Conservation (phyloP, 2,329 filamentous ascomycete genomes). For the Didymella lethalis region DNA sequence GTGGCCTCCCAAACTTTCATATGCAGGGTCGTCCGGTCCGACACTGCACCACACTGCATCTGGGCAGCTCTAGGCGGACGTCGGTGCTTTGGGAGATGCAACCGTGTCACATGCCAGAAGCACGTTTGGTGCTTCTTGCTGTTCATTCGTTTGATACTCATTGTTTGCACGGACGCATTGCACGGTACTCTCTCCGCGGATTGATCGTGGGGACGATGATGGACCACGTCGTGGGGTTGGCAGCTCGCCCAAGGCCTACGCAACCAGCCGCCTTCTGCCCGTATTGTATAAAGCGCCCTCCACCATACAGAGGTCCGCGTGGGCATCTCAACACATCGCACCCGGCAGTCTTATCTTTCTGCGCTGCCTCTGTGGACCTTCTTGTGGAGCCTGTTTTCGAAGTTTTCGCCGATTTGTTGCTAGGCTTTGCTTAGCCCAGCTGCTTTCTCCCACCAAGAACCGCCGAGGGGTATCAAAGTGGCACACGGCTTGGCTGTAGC, state of each 20-base stretch:
- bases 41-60: neutral
- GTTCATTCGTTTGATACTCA: slow-evolving; percentile 19
- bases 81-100: slow-evolving; percentile 16
- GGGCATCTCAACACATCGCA: slow-evolving; percentile 17
- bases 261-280: neutral
- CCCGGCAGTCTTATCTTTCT: slow-evolving; percentile 18
- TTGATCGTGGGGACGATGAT: slow-evolving; percentile 12
- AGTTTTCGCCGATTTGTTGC: slow-evolving; percentile 18
- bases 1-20: slow-evolving; percentile 13
- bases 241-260: slow-evolving; percentile 14
- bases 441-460: slow-evolving; percentile 20
- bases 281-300: slow-evolving; percentile 21
- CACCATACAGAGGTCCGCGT: slow-evolving; percentile 16
- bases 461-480: slow-evolving; percentile 18
- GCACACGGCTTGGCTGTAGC: slow-evolving; percentile 29
- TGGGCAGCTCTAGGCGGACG: slow-evolving; percentile 15
- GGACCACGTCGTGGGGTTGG: slow-evolving; percentile 15
- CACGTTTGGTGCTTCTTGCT: slow-evolving; percentile 16
- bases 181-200: slow-evolving; percentile 13
- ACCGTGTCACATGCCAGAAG: slow-evolving; percentile 21
- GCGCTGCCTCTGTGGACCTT: slow-evolving; percentile 12
- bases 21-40: slow-evolving; percentile 17
- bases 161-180: slow-evolving; percentile 14
- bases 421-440: slow-evolving; percentile 21
- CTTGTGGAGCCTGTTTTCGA: slow-evolving; percentile 15